Evolutionary conservation across 2,329 filamentous ascomycete species (phyloP).

Genomic region (Penicillium sp.): DNA sequence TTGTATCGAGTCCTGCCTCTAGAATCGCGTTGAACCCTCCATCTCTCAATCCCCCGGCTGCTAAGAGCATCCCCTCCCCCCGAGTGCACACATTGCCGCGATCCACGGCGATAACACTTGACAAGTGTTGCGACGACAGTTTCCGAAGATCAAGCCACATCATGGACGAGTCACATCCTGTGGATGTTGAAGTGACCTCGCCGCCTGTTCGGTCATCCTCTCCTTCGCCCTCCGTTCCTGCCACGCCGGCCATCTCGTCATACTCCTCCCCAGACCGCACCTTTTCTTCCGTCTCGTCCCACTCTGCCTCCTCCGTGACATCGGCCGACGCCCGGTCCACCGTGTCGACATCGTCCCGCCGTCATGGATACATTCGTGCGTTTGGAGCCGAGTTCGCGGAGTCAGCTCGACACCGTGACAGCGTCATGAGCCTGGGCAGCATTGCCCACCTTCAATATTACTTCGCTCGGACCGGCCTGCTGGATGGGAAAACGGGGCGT

Average conservation of each 20-base stretch:
- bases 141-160: constrained; percentile 10
- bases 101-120: background rate
- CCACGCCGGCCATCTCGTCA: constrained; percentile 45
- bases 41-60: background rate
- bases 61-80: background rate
- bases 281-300: constrained; percentile 47
- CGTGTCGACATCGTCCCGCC: constrained; percentile 47
- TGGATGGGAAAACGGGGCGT: constrained; percentile 90
- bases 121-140: constrained; percentile 12
- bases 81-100: background rate
- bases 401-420: constrained; percentile 85
- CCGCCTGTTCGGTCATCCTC: constrained; percentile 36
- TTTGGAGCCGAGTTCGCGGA: constrained; percentile 85
- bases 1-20: too few relatives aligned
- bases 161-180: constrained; percentile 30
- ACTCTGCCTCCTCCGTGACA: constrained; percentile 46
- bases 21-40: too few relatives aligned
- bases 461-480: constrained; percentile 86
- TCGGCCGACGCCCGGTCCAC: constrained; percentile 45
- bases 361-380: constrained; percentile 82
- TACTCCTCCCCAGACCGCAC: constrained; percentile 46
- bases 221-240: constrained; percentile 41
- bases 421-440: constrained; percentile 91
- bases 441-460: constrained; percentile 98
- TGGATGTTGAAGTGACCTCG: constrained; percentile 16